Conservation (phyloP, 1,139 yeast genomes). For the Saccharomycopsis crataegensis region DNA sequence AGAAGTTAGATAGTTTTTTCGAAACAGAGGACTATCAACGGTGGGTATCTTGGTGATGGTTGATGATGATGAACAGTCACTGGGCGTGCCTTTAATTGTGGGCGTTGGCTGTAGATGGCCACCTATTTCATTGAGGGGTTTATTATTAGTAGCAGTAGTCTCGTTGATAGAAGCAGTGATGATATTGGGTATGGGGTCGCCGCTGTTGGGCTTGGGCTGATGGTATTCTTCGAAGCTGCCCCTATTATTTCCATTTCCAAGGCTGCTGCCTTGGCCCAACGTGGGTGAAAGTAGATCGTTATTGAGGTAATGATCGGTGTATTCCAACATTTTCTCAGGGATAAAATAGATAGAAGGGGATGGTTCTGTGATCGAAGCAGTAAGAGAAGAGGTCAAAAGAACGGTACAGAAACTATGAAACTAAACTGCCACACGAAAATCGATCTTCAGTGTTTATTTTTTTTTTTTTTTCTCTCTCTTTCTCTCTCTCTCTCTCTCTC, state of each 20-base stretch:
- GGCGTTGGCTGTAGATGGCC: too few relatives aligned
- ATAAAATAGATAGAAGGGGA: background rate
- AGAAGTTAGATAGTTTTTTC: slow-evolving; percentile 8
- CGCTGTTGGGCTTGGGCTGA: too few relatives aligned
- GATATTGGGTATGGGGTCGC: too few relatives aligned
- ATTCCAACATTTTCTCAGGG: background rate
- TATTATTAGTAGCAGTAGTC: too few relatives aligned
- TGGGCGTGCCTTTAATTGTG: too few relatives aligned
- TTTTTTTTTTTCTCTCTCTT: background rate
- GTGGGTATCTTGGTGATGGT: too few relatives aligned
- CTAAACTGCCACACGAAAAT: background rate
- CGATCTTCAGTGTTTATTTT: background rate
- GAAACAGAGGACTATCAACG: background rate
- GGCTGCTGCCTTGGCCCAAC: background rate
- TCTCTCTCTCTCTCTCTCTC: background rate
- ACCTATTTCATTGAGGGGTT: too few relatives aligned
- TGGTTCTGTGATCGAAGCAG: too few relatives aligned
- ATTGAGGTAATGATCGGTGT: too few relatives aligned
- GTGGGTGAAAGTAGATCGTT: background rate
- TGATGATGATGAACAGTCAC: too few relatives aligned
- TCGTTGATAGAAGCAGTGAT: too few relatives aligned
- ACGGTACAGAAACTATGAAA: background rate
- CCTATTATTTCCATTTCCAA: background rate
- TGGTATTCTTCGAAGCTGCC: too few relatives aligned
- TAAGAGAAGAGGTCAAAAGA: background rate